Evolutionary conservation across 208 protist species (phyloP).

Genomic region (Strigomonas galati): DNA sequence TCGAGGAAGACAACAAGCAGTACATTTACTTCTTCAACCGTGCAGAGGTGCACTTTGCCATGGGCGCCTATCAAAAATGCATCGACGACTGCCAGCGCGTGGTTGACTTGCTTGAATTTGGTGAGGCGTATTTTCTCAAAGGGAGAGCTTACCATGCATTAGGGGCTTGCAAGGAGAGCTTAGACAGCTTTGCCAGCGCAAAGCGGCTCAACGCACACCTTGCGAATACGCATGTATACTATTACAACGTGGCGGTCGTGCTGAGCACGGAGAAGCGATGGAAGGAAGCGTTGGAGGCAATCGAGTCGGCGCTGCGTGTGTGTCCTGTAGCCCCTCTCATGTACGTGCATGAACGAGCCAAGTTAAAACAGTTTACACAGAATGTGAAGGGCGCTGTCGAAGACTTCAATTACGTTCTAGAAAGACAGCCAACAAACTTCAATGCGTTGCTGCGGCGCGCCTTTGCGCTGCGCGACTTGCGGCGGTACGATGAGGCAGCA

Average conservation of each 20-base stretch:
- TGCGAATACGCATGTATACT: constrained; percentile 27
- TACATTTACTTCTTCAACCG: constrained; percentile 16
- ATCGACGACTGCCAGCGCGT: constrained; percentile 20
- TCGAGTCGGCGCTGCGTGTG: constrained; percentile 43
- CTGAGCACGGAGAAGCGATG: constrained; percentile 26
- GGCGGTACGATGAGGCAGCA: constrained; percentile 68
- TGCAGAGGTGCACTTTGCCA: constrained; percentile 25
- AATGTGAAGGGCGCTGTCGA: constrained; percentile 44
- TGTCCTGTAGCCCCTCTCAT: constrained; percentile 11
- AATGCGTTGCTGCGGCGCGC: constrained; percentile 77
- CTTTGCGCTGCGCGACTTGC: constrained; percentile 78
- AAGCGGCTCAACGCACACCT: constrained; percentile 37
- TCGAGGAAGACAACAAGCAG: constrained; percentile 1
- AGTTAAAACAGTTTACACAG: constrained; percentile 66
- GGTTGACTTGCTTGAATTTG: constrained; percentile 12
- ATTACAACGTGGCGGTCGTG: constrained; percentile 50
- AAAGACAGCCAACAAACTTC: constrained; percentile 50
- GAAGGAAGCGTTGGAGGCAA: constrained; percentile 35
- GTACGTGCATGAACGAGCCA: constrained; percentile 86
- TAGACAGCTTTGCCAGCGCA: constrained; percentile 57
- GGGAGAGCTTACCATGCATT: constrained; percentile 75
- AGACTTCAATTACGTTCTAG: constrained; percentile 82
- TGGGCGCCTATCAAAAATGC: constrained; percentile 23
- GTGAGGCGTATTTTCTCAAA: constrained; percentile 74
- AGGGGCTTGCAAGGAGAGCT: constrained; percentile 38